Evolutionary conservation across 306 rosid genomes (phyloP).

Genomic region (Argentina anserina): DNA sequence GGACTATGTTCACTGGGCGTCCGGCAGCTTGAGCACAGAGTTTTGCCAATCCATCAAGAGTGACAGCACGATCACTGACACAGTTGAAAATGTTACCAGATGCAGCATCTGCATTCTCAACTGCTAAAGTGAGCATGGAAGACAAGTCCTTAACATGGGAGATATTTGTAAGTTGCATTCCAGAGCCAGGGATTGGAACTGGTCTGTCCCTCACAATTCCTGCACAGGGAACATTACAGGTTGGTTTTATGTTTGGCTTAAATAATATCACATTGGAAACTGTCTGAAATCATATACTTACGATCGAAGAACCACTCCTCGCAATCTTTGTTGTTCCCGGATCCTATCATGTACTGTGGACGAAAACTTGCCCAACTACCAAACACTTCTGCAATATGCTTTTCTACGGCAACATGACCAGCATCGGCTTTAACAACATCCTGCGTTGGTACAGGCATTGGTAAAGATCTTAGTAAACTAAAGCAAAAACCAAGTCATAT

Average conservation of each 20-base stretch:
- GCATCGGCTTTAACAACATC: constrained; percentile 85
- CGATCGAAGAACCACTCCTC: constrained; percentile 97
- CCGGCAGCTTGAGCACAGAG: constrained; percentile 94
- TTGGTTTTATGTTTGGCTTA: not conserved
- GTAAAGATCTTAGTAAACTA: constrained; percentile 2
- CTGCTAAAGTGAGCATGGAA: constrained; percentile 75
- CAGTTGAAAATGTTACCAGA: constrained; percentile 58
- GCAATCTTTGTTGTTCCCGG: constrained; percentile 97
- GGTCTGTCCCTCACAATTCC: constrained; percentile 91
- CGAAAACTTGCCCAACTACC: constrained; percentile 71
- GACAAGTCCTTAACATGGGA: constrained; percentile 84
- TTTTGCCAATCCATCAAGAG: constrained; percentile 80
- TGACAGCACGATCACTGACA: constrained; percentile 82
- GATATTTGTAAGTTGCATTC: constrained; percentile 81
- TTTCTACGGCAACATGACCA: constrained; percentile 86
- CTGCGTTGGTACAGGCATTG: too few species aligned
- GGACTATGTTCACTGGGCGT: constrained; percentile 66
- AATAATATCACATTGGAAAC: not conserved
- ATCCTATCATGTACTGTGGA: constrained; percentile 88
- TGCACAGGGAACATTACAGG: constrained; percentile 17
- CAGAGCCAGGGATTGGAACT: constrained; percentile 85
- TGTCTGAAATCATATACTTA: constrained; percentile 31
- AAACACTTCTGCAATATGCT: constrained; percentile 64
- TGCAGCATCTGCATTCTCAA: constrained; percentile 81
- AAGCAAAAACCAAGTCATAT: not conserved